Evolutionary conservation across 208 protist species (phyloP).

Genomic region (Phytomonas serpens): DNA sequence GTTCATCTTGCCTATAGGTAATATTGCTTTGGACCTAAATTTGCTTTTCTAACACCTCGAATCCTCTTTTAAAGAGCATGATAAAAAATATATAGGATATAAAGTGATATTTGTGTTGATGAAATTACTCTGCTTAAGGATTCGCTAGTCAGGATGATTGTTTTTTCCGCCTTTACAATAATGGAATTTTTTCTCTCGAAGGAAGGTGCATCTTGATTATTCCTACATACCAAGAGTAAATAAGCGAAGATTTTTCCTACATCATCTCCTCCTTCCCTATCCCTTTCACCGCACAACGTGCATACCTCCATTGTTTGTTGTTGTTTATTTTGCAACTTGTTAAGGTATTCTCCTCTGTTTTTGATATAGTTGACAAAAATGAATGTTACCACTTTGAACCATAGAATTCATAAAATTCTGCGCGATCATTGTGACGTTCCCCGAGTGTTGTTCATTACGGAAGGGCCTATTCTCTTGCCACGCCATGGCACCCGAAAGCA

Average conservation of each 20-base stretch:
- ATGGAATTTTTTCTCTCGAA: neutral
- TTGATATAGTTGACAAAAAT: neutral
- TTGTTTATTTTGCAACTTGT: neutral
- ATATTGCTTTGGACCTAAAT: neutral
- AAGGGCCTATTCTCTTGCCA: conserved; percentile 30
- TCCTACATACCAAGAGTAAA: neutral
- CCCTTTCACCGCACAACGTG: neutral
- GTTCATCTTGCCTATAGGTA: neutral
- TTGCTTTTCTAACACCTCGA: neutral
- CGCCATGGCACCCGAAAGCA: conserved; percentile 36
- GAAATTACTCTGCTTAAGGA: neutral
- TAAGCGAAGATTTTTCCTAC: neutral
- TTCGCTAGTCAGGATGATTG: neutral
- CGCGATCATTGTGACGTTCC: conserved; percentile 65
- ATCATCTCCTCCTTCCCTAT: neutral
- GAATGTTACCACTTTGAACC: conserved; percentile 15
- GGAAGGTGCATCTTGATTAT: neutral
- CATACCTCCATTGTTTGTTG: neutral
- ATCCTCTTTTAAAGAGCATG: neutral
- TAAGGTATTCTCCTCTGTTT: neutral
- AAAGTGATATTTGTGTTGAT: neutral
- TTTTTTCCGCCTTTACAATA: neutral
- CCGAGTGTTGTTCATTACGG: conserved; percentile 51
- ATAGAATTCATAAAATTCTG: conserved; percentile 56
- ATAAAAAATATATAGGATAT: neutral